Base-by-base conservation (phyloP, 345 rosid species). In the Jatropha curcas region DNA sequence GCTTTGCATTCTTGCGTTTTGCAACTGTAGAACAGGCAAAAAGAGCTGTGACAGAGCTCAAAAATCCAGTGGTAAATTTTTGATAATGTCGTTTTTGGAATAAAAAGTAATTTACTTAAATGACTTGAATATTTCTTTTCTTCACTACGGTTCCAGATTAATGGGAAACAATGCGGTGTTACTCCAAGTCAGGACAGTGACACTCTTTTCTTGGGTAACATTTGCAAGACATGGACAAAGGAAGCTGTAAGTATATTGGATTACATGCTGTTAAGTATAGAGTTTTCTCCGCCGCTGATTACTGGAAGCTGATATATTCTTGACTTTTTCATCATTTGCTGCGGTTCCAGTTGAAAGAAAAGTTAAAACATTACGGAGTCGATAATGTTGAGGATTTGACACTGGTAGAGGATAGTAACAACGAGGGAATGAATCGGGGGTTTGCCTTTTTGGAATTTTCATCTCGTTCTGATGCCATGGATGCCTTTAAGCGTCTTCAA, bases 121-220 rank as follows among this genome's bases (percentile, higher is more conserved):
- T 65, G 62, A 59, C 68, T 67, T 68, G 72, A 75, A 78, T 71
- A 51, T 74, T 62, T 71, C 57, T 80, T 78, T 70, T 72, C 70
- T 76, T 84, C 72, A 74, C 67, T 87, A 80, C 78, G 74, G 79
- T 84, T 90, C 83, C 90, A 95, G 99, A 91, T 95, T 70, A 88
- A 95, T 65, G 99, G 99, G 81, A 95, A 92, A 84, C 88, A 92
- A 60, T 95, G 99, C 68, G 98, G 96, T 79, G 98, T 95, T 77
- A 88, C 91, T 67, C 93, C 98, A 63, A 91, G 98, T 82, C 96
- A 91, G 79, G 98, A 92, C 82, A 92, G 92, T 70, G 98, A 88
- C 81, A 95, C 99, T 60, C 99, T 95, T 76, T 88, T 92, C 78
- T 80, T 95, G 82, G 94, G 97, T 78, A 93, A 95, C 82, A 95